Evolutionary conservation across 495 filamentous ascomycete genomes (phyloP), one percentile per base, ranked within the genome.

Genomic region (Penicillium macrosclerotiorum): DNA sequence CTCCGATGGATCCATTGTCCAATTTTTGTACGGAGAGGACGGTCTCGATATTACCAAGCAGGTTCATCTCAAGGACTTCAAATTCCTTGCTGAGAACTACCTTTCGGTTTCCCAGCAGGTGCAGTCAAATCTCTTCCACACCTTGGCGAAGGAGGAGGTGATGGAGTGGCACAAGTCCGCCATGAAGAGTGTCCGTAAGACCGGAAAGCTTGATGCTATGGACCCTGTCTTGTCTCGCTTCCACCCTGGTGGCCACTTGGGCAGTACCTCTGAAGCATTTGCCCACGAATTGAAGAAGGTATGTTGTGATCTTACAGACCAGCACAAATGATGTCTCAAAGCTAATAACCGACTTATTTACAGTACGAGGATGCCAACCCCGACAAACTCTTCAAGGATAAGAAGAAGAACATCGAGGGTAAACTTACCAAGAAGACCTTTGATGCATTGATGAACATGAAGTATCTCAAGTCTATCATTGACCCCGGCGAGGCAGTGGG

Each of bases 401-500:
- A 91, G 72, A 86, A 87, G 61, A 77, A 80, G 52, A 67, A 71
- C 23, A 65, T 77, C 37, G 54, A 72, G 25, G 74, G 78, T 58
- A 60, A 57, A 38, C 64, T 88, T 18, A 63, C 69, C 42, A 90
- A 87, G 67, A 88, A 86, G 66, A 83, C 80, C 12, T 91, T 95
- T 45, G 80, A 90, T 57, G 82, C 80, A 47, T 74, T 95, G 24
- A 80, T 96, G 62, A 82, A 90, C 59, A 79, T 91, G 55, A 96
- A 96, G 63, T 97, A 97, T 61, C 73, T 97, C 52, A 89, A 86
- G 55, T 95, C 92, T 2, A 72, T 94, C 1, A 81, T 97, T n/a
- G 93, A 97, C 50, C 90, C 93, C 20, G 93, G 93, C 30, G 93
- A 99, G 67, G 90, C 94, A n/a, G 90, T 99, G 17, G 93, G 93